Conservation (phyloP, 306 rosid genomes). For the Argentina anserina region DNA sequence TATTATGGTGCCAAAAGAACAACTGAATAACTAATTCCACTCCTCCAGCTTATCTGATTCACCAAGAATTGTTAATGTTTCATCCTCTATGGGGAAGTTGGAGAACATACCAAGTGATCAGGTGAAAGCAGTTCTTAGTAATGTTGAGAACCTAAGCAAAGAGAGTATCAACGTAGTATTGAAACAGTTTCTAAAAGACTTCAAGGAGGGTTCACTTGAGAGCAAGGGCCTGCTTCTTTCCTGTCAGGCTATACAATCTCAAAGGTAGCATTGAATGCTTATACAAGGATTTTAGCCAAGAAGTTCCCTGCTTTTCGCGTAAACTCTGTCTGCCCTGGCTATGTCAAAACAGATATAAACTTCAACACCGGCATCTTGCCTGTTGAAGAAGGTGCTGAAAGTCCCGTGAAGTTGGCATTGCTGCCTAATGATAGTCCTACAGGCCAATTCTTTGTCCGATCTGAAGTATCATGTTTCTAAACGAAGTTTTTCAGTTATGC, state of each 20-base stretch:
- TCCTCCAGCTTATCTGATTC: slow-evolving; percentile 53
- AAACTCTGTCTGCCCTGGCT: slow-evolving; percentile 52
- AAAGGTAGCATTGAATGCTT: slow-evolving; percentile 43
- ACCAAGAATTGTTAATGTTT: slow-evolving; percentile 54
- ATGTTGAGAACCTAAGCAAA: slow-evolving; percentile 41
- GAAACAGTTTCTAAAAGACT: slow-evolving; percentile 35
- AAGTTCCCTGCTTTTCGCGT: slow-evolving; percentile 35
- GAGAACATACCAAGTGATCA: slow-evolving; percentile 34
- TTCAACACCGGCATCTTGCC: slow-evolving; percentile 27
- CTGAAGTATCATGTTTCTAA: slow-evolving; percentile 27
- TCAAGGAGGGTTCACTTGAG: slow-evolving; percentile 37
- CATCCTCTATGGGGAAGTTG: slow-evolving; percentile 36
- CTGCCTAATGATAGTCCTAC: slow-evolving; percentile 40
- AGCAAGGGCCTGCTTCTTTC: slow-evolving; percentile 39
- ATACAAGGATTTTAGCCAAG: slow-evolving; percentile 46
- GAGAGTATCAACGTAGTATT: slow-evolving; percentile 40
- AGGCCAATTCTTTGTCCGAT: slow-evolving; percentile 34
- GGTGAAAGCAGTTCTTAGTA: slow-evolving; percentile 31
- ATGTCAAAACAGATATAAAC: slow-evolving; percentile 40
- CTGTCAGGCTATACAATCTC: slow-evolving; percentile 32
- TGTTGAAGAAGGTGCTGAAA: slow-evolving; percentile 51
- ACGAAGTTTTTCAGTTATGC: too few species aligned
- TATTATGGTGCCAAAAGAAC: slow-evolving; percentile 48
- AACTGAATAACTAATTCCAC: slow-evolving; percentile 40
- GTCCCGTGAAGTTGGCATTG: slow-evolving; percentile 49